Evolutionary conservation across 2,329 filamentous ascomycete genomes (phyloP).

Genomic region (Zymoseptoria passerinii): DNA sequence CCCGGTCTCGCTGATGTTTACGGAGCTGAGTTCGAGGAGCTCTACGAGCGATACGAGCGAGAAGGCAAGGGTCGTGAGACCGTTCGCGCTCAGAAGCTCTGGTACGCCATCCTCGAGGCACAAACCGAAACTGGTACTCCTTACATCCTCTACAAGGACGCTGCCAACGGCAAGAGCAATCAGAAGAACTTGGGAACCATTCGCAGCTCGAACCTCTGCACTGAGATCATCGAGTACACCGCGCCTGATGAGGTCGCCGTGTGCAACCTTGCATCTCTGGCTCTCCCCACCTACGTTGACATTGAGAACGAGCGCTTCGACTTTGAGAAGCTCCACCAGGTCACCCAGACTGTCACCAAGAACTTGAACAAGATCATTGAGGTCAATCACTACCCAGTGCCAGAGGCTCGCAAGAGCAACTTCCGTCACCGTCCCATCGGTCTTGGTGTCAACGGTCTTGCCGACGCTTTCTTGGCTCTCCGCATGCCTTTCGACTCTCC

Average conservation of each 20-base stretch:
- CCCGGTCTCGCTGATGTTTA: conserved; percentile 93
- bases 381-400: conserved; percentile 96
- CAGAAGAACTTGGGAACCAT: conserved; percentile 99
- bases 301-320: conserved; percentile 77
- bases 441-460: conserved; percentile 93
- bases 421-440: conserved; percentile 94
- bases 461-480: conserved; percentile 93
- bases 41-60: conserved; percentile 84
- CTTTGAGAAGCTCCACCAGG: conserved; percentile 94
- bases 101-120: conserved; percentile 96
- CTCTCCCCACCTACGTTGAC: conserved; percentile 85
- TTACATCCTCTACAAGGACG: conserved; percentile 99
- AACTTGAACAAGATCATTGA: conserved; percentile 99
- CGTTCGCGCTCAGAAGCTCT: conserved; percentile 95
- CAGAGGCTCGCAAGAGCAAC: conserved; percentile 90
- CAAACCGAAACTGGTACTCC: conserved; percentile 99
- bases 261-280: conserved; percentile 92
- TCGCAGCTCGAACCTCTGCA: conserved; percentile 97
- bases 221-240: conserved; percentile 95
- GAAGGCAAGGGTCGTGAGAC: conserved; percentile 83
- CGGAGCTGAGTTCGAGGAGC: conserved; percentile 89
- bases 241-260: conserved; percentile 97
- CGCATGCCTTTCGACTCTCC: conserved; percentile 95
- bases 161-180: conserved; percentile 98
- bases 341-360: conserved; percentile 81